phyloP scores from a whole-genome alignment of 192 early-diverging fungal species.

The Podila clonocystis region DNA sequence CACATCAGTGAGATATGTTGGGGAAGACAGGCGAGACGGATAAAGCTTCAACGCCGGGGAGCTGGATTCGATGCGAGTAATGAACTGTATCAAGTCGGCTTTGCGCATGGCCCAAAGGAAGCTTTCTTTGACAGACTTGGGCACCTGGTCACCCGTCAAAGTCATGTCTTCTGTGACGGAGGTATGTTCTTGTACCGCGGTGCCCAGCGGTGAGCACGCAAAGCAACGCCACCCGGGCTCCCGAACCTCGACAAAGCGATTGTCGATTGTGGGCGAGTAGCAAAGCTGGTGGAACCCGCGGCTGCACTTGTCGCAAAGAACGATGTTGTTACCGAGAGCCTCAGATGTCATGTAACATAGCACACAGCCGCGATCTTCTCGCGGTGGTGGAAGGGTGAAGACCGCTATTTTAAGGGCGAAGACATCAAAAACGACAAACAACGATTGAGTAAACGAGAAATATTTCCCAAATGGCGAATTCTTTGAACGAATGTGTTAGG shows the following conservation, averaged over 20 bases:
- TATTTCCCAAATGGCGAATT: no score
- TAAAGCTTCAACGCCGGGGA: slow-evolving; percentile 27
- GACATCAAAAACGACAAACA: neutral
- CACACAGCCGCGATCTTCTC: slow-evolving; percentile 37
- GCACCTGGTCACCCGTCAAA: slow-evolving; percentile 23
- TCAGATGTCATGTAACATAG: slow-evolving; percentile 8
- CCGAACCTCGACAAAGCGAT: slow-evolving; percentile 24
- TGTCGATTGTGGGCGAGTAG: slow-evolving; percentile 43
- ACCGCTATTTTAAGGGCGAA: slow-evolving; percentile 1
- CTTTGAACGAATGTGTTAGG: no score
- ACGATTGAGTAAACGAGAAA: no score
- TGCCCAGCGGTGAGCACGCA: slow-evolving; percentile 12
- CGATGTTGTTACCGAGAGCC: slow-evolving; percentile 31
- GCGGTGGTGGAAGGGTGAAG: slow-evolving; percentile 1
- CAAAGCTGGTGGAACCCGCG: slow-evolving; percentile 52
- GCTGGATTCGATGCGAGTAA: slow-evolving; percentile 23
- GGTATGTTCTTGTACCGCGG: slow-evolving; percentile 16
- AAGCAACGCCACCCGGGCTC: slow-evolving; percentile 44
- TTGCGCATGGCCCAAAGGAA: slow-evolving; percentile 26
- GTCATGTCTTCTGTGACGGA: slow-evolving; percentile 38
- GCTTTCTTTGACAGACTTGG: slow-evolving; percentile 24
- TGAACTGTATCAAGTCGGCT: slow-evolving; percentile 26
- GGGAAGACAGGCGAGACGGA: slow-evolving; percentile 33
- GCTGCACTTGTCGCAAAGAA: slow-evolving; percentile 50
- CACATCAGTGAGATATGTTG: neutral